These are phyloP conservation scores for Lolium perenne DNA, from an alignment of 176 grass and related monocot genomes.

Conservation along the genomic window DNA sequence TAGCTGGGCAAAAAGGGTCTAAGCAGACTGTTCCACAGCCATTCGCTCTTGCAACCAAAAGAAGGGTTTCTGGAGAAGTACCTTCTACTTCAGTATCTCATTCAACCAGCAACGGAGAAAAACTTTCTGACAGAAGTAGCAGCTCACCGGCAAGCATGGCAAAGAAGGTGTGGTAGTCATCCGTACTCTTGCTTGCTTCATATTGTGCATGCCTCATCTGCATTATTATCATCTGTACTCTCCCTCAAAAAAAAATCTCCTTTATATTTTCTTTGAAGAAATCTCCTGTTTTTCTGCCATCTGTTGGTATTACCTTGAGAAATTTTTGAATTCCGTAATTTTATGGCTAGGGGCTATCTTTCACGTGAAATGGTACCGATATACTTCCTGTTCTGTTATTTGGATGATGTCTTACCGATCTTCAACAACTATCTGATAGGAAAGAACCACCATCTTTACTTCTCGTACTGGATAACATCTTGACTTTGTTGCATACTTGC, in stretches of 20 bases:
- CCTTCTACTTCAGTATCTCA: slow-evolving; percentile 49
- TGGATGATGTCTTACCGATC: neutral
- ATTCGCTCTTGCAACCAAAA: slow-evolving; percentile 69
- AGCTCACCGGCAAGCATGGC: slow-evolving; percentile 48
- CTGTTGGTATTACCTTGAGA: slow-evolving; percentile 9
- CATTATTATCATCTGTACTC: neutral
- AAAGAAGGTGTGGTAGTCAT: slow-evolving; percentile 49
- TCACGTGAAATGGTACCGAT: neutral
- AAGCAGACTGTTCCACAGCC: slow-evolving; percentile 58
- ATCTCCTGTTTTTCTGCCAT: neutral
- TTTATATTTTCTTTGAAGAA: neutral
- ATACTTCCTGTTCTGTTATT: neutral
- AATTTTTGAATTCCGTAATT: neutral
- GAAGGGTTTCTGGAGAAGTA: slow-evolving; percentile 56
- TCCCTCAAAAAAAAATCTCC: neutral
- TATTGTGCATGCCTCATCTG: slow-evolving; percentile 34
- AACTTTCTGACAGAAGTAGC: slow-evolving; percentile 50
- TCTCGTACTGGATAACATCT: neutral
- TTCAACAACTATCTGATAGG: neutral
- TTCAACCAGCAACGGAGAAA: slow-evolving; percentile 45
- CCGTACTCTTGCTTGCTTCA: slow-evolving; percentile 1
- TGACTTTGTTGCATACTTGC: neutral
- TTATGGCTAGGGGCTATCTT: neutral
- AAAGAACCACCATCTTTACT: neutral
- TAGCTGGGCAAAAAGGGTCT: slow-evolving; percentile 51